A percentile compares a stretch with the other conserved stretches of the same genome.
Conservation (phyloP, 2,329 filamentous ascomycete genomes). For the Botrytis cinerea region DNA sequence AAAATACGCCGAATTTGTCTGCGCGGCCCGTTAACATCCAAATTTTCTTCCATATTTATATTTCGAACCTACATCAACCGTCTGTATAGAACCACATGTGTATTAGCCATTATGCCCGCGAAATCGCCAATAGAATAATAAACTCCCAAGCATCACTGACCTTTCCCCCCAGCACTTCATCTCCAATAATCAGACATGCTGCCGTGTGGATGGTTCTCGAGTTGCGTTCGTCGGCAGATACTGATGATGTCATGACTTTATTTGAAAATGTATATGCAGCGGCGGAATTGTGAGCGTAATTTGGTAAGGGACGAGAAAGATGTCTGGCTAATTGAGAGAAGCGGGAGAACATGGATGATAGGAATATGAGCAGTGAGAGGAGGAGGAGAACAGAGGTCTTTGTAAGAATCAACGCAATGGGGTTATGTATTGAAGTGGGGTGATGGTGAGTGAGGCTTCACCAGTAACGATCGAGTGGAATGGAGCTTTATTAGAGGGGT, state of each 20-base stretch:
- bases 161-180: slow-evolving; percentile 95
- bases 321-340: slow-evolving; percentile 74
- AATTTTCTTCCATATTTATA: background rate
- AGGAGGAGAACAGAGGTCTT: background rate
- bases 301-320: slow-evolving; percentile 63
- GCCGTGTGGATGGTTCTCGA: slow-evolving; percentile 80
- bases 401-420: background rate
- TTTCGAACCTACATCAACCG: slow-evolving; percentile 42
- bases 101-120: slow-evolving; percentile 38
- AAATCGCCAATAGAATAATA: background rate
- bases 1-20: slow-evolving; percentile 66
- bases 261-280: slow-evolving; percentile 29
- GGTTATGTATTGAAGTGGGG: slow-evolving; percentile 3
- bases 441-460: background rate
- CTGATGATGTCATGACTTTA: slow-evolving; percentile 50
- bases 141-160: slow-evolving; percentile 49
- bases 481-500: background rate
- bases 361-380: background rate
- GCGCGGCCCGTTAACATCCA: slow-evolving; percentile 30
- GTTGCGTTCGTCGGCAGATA: slow-evolving; percentile 55
- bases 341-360: slow-evolving; percentile 69
- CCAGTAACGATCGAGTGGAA: background rate
- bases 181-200: slow-evolving; percentile 92
- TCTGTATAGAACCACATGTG: slow-evolving; percentile 35
- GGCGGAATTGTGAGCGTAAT: slow-evolving; percentile 50